Percentiles rank a stretch among this genome's conserved stretches.
Evolutionary conservation across 441 rosid species (phyloP).

Genomic region (Gossypium lobatum): DNA sequence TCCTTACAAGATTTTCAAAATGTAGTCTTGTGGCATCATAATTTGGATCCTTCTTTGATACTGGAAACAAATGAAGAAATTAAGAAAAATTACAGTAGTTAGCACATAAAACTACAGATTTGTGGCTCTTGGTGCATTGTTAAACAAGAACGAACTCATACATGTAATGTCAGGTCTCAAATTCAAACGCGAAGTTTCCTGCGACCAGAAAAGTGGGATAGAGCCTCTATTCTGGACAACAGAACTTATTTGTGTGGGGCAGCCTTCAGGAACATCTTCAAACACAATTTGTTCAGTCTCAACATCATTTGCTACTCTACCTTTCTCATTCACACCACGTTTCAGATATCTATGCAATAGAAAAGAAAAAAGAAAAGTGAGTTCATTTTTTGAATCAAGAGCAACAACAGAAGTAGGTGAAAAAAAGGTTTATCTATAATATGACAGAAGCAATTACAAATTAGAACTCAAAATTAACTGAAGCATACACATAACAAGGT

Average conservation of each 20-base stretch:
- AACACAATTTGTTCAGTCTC: conserved; percentile 75
- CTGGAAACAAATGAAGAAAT: conserved; percentile 31
- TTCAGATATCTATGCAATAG: conserved; percentile 46
- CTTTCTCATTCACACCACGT: conserved; percentile 75
- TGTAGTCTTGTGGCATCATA: conserved; percentile 72
- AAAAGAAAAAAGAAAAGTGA: conserved; percentile 18
- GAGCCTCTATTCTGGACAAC: conserved; percentile 74
- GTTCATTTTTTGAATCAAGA: conserved; percentile 6
- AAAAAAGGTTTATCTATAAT: not conserved
- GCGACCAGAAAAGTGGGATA: conserved; percentile 81
- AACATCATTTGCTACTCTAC: conserved; percentile 83
- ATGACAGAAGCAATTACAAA: not conserved
- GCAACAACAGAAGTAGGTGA: not conserved
- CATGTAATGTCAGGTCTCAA: conserved; percentile 68
- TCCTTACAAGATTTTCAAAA: conserved; percentile 60
- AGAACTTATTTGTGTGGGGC: conserved; percentile 49
- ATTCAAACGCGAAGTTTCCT: conserved; percentile 76
- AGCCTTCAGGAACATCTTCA: conserved; percentile 58
- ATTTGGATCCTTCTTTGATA: conserved; percentile 24
- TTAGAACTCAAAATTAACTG: not conserved
- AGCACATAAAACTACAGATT: not conserved
- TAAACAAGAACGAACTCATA: conserved; percentile 25
- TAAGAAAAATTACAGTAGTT: conserved; percentile 15
- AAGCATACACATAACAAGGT: not conserved
- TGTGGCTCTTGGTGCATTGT: not conserved